A percentile compares a stretch with the other conserved stretches of the same genome.
Evolutionary conservation across 495 filamentous ascomycete genomes (phyloP).

Genomic region (Xylaria acuta): DNA sequence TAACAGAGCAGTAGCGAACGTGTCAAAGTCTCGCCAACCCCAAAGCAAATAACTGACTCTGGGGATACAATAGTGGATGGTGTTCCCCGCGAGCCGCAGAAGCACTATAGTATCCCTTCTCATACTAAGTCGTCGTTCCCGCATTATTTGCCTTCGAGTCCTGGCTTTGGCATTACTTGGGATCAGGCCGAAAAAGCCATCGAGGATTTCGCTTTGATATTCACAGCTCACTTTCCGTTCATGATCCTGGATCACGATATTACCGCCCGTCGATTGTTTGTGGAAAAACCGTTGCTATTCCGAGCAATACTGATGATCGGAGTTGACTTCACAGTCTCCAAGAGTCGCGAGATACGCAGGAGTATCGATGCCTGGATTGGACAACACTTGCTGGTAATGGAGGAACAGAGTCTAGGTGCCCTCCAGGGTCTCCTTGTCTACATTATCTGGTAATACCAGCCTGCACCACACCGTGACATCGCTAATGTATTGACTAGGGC

Average conservation of each 20-base stretch:
- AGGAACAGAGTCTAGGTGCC: slow-evolving; percentile 39
- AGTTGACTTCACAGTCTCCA: slow-evolving; percentile 34
- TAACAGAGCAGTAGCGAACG: neutral
- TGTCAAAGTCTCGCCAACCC: neutral
- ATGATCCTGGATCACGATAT: slow-evolving; percentile 37
- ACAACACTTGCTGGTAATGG: slow-evolving; percentile 39
- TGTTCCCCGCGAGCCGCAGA: neutral
- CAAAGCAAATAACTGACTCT: neutral
- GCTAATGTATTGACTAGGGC: slow-evolving; percentile 4
- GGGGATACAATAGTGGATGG: neutral
- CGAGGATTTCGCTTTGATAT: slow-evolving; percentile 34
- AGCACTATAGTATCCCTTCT: neutral
- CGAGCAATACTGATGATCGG: slow-evolving; percentile 38
- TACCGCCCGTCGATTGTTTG: slow-evolving; percentile 32
- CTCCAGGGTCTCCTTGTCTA: slow-evolving; percentile 43
- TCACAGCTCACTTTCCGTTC: slow-evolving; percentile 43
- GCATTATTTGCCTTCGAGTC: slow-evolving; percentile 10
- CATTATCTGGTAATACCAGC: slow-evolving; percentile 37
- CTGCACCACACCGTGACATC: neutral
- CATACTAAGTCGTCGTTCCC: neutral
- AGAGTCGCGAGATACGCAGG: slow-evolving; percentile 35
- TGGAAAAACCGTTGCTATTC: slow-evolving; percentile 41
- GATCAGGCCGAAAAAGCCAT: slow-evolving; percentile 40
- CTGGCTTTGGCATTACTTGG: slow-evolving; percentile 44
- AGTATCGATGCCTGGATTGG: slow-evolving; percentile 43